phyloP scores from a whole-genome alignment of 2,329 filamentous ascomycete genomes.

The Ophiostoma australiae region DNA sequence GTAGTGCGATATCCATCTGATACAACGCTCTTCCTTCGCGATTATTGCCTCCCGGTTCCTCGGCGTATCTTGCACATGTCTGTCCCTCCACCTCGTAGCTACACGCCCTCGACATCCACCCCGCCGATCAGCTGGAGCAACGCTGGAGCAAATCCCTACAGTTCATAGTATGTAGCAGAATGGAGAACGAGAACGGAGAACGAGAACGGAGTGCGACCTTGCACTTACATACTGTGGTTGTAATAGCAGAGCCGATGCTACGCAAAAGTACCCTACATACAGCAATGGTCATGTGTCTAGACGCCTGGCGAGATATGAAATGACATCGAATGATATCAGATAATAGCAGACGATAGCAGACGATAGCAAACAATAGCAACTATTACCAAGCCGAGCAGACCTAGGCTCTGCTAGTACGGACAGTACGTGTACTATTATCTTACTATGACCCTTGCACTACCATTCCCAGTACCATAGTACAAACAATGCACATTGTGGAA shows the following conservation, averaged over 20 bases:
- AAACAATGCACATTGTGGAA: constrained; percentile 4
- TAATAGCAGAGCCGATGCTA: not conserved
- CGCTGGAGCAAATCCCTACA: not conserved
- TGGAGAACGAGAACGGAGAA: too few relatives aligned
- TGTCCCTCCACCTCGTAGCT: not conserved
- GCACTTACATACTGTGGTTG: not conserved
- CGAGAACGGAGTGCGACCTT: not conserved
- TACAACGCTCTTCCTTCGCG: not conserved
- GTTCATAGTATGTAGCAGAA: too few relatives aligned
- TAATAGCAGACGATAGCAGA: too few relatives aligned
- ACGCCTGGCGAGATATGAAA: not conserved
- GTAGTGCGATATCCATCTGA: not conserved
- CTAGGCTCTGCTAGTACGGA: too few relatives aligned
- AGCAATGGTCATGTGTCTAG: not conserved
- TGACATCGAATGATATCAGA: not conserved
- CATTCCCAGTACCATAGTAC: too few relatives aligned
- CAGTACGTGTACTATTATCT: too few relatives aligned
- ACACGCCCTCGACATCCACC: not conserved
- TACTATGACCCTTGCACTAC: not conserved
- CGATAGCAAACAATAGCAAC: not conserved
- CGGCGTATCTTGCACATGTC: not conserved
- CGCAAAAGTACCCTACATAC: not conserved
- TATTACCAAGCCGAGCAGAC: not conserved
- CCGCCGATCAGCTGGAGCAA: not conserved
- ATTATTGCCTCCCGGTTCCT: not conserved